Evolutionary conservation across 2,329 filamentous ascomycete species (phyloP).

Genomic region (Phyllosticta citribraziliensis): DNA sequence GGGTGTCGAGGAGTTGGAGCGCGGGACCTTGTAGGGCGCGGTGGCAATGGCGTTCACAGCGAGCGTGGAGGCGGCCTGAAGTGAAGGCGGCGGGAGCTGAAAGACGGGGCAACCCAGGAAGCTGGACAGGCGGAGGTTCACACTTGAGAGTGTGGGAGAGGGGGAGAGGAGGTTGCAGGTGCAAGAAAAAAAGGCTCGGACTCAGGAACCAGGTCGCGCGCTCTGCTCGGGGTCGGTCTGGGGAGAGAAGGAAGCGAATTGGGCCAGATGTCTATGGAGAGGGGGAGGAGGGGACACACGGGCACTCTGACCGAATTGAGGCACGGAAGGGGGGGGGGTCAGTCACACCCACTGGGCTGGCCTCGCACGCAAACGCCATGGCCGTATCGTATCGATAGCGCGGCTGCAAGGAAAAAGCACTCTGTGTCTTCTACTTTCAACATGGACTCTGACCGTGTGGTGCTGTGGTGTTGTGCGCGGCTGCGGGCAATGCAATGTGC

Average conservation of each 20-base stretch:
- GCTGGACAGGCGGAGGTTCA: no score
- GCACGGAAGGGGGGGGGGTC: not conserved
- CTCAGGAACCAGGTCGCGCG: not conserved
- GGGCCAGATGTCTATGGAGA: constrained; percentile 3
- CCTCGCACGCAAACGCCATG: not conserved
- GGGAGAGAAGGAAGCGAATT: constrained; percentile 7
- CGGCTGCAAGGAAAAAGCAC: not conserved
- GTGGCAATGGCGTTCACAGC: not conserved
- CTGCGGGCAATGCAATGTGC: not conserved
- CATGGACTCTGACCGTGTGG: not conserved
- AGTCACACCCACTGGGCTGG: not conserved
- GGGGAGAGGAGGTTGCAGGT: not conserved
- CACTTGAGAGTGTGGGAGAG: not conserved
- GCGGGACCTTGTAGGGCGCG: not conserved
- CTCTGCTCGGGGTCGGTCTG: not conserved
- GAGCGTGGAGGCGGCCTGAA: not conserved
- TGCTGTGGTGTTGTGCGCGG: not conserved
- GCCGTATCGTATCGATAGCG: not conserved
- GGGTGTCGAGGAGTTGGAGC: not conserved
- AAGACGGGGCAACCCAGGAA: not conserved
- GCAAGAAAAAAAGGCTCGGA: not conserved
- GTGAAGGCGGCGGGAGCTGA: not conserved
- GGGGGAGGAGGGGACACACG: constrained; percentile 1
- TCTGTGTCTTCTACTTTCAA: not conserved
- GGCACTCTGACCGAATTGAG: not conserved